phyloP scores from a whole-genome alignment of 163 green algal genomes.

The Scenedesmus sp. region DNA sequence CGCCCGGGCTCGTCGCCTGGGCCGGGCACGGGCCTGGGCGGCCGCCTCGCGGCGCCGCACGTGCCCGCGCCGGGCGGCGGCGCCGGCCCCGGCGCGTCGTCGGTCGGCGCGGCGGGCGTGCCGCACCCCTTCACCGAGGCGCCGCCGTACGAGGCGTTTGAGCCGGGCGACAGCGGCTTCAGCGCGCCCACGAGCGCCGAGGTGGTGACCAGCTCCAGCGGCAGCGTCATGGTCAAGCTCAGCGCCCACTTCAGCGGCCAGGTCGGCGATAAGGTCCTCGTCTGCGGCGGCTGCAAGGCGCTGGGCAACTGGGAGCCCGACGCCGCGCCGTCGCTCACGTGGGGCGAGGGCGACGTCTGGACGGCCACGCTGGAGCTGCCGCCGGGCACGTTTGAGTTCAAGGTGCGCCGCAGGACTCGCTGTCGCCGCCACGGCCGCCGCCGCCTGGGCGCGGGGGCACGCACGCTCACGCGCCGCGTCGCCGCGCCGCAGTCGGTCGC shows the following conservation, averaged over 20 bases:
- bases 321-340: constrained; percentile 41
- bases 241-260: constrained; percentile 12
- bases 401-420: constrained; percentile 26
- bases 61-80: background rate
- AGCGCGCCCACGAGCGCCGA: constrained; percentile 16
- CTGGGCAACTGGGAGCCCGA: constrained; percentile 53
- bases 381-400: constrained; percentile 39
- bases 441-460: too few species aligned
- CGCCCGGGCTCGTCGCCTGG: too few species aligned
- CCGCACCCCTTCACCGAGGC: constrained; percentile 11
- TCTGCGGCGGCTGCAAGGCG: constrained; percentile 2
- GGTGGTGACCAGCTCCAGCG: constrained; percentile 29
- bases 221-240: constrained; percentile 41
- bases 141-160: constrained; percentile 35
- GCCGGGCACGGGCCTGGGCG: too few species aligned
- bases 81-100: background rate
- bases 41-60: background rate
- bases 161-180: constrained; percentile 39
- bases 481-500: constrained; percentile 21
- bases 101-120: background rate
- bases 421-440: too few species aligned
- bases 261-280: constrained; percentile 33
- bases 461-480: background rate
- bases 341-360: constrained; percentile 41
- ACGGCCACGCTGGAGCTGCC: constrained; percentile 35